These are phyloP conservation scores for Phaffia rhodozyma DNA, from an alignment of 1,284 basidiomycete genomes.

Conservation along the genomic window DNA sequence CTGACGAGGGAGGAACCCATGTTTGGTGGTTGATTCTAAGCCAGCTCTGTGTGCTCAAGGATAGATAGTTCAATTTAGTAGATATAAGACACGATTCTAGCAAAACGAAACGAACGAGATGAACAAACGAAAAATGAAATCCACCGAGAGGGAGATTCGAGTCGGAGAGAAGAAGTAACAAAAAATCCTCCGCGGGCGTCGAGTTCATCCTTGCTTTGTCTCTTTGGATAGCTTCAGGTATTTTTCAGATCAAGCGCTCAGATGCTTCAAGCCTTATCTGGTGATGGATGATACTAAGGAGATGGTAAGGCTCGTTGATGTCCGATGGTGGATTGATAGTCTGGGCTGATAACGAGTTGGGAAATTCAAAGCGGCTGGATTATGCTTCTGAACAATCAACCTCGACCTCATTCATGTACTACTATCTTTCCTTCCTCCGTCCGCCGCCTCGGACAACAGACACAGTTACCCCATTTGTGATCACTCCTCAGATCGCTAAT, in stretches of 20 bases:
- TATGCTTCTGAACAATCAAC: not conserved
- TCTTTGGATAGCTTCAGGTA: too few species aligned
- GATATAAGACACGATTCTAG: not conserved
- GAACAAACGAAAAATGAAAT: constrained; percentile 16
- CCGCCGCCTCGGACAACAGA: constrained; percentile 4
- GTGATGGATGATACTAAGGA: too few species aligned
- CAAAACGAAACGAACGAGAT: not conserved
- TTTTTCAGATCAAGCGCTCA: too few species aligned
- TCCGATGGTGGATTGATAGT: too few species aligned
- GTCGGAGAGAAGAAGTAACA: constrained; percentile 15
- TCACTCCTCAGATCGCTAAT: constrained; percentile 14
- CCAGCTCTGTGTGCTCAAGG: constrained; percentile 6
- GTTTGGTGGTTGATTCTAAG: constrained; percentile 17
- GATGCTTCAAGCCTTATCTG: too few species aligned
- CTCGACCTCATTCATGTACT: constrained; percentile 7
- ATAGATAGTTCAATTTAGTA: not conserved
- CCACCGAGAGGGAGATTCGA: constrained; percentile 15
- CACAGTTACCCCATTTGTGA: not conserved
- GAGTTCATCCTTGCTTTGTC: too few species aligned
- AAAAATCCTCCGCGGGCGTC: constrained; percentile 10
- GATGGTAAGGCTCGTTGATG: too few species aligned
- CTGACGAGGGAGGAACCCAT: constrained; percentile 11
- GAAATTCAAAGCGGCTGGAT: too few species aligned
- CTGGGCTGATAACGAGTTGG: too few species aligned
- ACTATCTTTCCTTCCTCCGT: constrained; percentile 13